A percentile compares a stretch with the other conserved stretches of the same genome.
phyloP scores from a whole-genome alignment of 306 rosid species.

The Cucumis hystrix region DNA sequence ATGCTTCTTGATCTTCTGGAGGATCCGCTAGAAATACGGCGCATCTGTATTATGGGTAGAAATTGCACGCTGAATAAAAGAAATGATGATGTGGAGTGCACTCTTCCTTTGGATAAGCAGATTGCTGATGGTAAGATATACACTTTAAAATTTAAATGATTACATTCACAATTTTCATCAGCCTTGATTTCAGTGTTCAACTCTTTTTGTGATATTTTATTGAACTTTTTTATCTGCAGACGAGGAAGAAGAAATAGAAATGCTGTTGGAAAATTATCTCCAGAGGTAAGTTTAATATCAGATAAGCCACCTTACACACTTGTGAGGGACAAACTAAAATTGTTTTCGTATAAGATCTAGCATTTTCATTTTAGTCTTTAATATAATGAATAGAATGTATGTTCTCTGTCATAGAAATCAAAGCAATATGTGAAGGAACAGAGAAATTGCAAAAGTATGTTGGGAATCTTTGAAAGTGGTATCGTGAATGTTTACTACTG shows the following conservation, averaged over 20 bases:
- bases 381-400: not conserved
- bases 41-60: constrained; percentile 87
- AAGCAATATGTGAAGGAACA: not conserved
- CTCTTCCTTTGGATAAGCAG: constrained; percentile 71
- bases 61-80: constrained; percentile 57
- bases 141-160: constrained; percentile 6
- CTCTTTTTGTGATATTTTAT: constrained; percentile 8
- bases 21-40: constrained; percentile 77
- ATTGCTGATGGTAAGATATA: constrained; percentile 62
- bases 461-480: not conserved
- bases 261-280: constrained; percentile 98
- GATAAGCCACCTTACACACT: not conserved
- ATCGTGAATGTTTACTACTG: not conserved
- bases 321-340: not conserved
- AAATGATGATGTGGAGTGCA: constrained; percentile 45
- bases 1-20: constrained; percentile 92
- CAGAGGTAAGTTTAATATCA: constrained; percentile 46
- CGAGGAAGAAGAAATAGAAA: constrained; percentile 98
- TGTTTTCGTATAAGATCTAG: not conserved
- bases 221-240: constrained; percentile 39
- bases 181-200: constrained; percentile 6
- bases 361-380: not conserved
- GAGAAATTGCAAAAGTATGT: not conserved
- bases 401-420: not conserved
- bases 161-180: not conserved